These are phyloP conservation scores for Candida labiduridarum DNA, from an alignment of 1,139 yeast genomes.

Conservation along the genomic window DNA sequence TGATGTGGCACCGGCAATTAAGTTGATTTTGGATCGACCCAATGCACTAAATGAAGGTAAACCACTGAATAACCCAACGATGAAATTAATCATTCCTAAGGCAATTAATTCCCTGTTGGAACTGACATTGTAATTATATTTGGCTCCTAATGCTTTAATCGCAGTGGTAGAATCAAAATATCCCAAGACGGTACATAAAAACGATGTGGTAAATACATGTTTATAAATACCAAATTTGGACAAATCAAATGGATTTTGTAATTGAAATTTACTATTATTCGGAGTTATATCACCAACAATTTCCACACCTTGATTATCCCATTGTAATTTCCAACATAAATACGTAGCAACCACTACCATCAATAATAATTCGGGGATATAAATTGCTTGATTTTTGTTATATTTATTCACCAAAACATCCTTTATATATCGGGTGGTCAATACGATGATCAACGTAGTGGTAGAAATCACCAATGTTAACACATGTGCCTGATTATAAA, in stretches of 20 bases:
- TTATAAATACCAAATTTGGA: constrained; percentile 23
- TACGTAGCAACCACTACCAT: constrained; percentile 35
- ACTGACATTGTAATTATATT: constrained; percentile 33
- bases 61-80: constrained; percentile 32
- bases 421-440: constrained; percentile 24
- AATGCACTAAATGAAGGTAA: constrained; percentile 40
- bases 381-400: constrained; percentile 23
- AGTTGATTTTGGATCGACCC: constrained; percentile 39
- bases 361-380: constrained; percentile 34
- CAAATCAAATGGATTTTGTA: constrained; percentile 27
- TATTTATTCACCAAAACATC: constrained; percentile 20
- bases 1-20: constrained; percentile 36
- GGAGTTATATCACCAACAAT: constrained; percentile 28
- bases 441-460: constrained; percentile 25
- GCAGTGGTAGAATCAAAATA: constrained; percentile 39
- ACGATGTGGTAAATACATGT: constrained; percentile 29
- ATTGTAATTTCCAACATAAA: constrained; percentile 24
- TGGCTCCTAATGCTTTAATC: constrained; percentile 33
- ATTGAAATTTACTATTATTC: constrained; percentile 7
- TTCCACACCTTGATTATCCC: constrained; percentile 31
- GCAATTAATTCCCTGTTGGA: constrained; percentile 38
- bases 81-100: constrained; percentile 31
- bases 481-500: constrained; percentile 21
- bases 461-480: constrained; percentile 25
- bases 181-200: constrained; percentile 35